A percentile compares a stretch with the other conserved stretches of the same genome.
Conservation (phyloP, 805 yeast genomes). For the Cyberlindnera saturnus region DNA sequence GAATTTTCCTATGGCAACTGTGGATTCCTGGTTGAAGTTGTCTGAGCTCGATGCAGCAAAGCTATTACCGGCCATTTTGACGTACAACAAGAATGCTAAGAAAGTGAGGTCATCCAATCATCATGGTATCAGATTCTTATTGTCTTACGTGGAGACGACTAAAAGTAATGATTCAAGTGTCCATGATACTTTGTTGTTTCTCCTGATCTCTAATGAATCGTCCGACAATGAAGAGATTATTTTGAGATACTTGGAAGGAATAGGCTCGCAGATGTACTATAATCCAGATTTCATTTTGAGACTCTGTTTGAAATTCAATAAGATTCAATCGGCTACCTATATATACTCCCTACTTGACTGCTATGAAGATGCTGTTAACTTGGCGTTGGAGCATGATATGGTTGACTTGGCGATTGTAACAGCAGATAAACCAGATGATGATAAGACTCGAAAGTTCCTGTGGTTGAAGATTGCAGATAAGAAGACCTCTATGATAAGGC, state of each 20-base stretch:
- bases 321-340: slow-evolving; percentile 60
- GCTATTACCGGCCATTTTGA: slow-evolving; percentile 70
- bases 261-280: slow-evolving; percentile 36
- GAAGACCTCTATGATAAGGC: slow-evolving; percentile 21
- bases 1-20: slow-evolving; percentile 63
- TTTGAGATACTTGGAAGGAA: slow-evolving; percentile 42
- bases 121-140: slow-evolving; percentile 61
- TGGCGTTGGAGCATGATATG: slow-evolving; percentile 61
- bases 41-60: slow-evolving; percentile 49
- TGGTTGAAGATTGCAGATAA: slow-evolving; percentile 58
- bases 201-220: slow-evolving; percentile 41
- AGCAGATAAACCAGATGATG: slow-evolving; percentile 50
- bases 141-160: slow-evolving; percentile 42
- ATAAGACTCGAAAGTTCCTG: slow-evolving; percentile 53
- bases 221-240: slow-evolving; percentile 32
- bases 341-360: slow-evolving; percentile 64
- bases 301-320: slow-evolving; percentile 55
- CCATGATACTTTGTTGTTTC: slow-evolving; percentile 65
- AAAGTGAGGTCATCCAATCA: slow-evolving; percentile 42
- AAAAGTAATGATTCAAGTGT: slow-evolving; percentile 41
- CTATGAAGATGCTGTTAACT: slow-evolving; percentile 72
- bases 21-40: slow-evolving; percentile 72
- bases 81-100: slow-evolving; percentile 49
- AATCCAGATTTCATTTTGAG: slow-evolving; percentile 75
- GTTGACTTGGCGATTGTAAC: slow-evolving; percentile 51